Evolutionary conservation across 805 yeast species (phyloP), one percentile per base, ranked within the genome.

Genomic region (Ogataea nitratoaversa): DNA sequence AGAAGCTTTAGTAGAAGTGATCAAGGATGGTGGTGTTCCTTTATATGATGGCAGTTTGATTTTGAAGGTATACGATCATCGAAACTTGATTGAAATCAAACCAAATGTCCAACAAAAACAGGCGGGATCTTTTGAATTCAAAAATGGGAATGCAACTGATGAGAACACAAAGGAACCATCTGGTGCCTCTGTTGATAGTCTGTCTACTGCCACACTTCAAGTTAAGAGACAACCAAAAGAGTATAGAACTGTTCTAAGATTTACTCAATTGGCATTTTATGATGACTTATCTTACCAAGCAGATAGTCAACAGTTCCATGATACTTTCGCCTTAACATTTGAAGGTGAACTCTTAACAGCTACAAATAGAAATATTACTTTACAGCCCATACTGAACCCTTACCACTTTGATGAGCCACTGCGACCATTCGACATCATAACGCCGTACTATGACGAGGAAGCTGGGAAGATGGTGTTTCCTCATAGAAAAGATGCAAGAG

Each of bases 41-140:
- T 76, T 88, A 39, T 91, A 87, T 59, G 97, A 93, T 57, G 97
- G 97, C 0, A 86, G 95, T 59, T 67, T 91, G 30, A 85, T 91
- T 13, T 62, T 91, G 36, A 87, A 87, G 56, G 82, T 91, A n/a
- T 78, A 76, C 49, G 99, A 91, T 61, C 96, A 90, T 59, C 68
- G 97, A 19, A 71, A 74, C 43, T 67, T 53, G 38, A 48, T 66
- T 19, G 53, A 50, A 7, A 41, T 39, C 2, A 39, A 36, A 25
- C 37, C 36, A 20, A 34, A 20, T 18, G 19, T 8, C 14, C 30
- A 8, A 13, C 30, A 5, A 27, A 7, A 27, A 13, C 30, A n/a
- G n/a, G n/a, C n/a, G n/a, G n/a, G n/a, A n/a, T n/a, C n/a, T n/a
- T n/a, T n/a, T n/a, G n/a, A n/a, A n/a, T n/a, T n/a, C n/a, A n/a